These are phyloP conservation scores for Coniochaeta hoffmannii DNA, from an alignment of 2,329 filamentous ascomycete genomes.

Conservation along the genomic window DNA sequence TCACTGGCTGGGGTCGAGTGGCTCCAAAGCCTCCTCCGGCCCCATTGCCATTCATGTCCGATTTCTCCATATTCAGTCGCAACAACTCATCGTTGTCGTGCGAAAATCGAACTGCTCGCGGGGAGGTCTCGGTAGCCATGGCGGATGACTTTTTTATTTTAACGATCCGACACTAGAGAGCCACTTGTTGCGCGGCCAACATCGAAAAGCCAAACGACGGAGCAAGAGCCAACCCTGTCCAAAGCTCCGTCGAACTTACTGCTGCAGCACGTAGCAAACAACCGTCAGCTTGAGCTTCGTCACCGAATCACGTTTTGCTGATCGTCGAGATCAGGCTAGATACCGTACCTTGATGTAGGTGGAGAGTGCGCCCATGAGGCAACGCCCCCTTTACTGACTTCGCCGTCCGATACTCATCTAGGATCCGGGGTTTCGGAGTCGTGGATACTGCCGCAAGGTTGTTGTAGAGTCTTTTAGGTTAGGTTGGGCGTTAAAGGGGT, in stretches of 20 bases:
- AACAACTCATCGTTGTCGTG: conserved; percentile 37
- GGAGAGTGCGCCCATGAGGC: background rate
- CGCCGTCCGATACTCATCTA: background rate
- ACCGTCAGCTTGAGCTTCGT: too few species aligned
- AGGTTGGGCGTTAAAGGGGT: background rate
- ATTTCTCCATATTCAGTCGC: conserved; percentile 32
- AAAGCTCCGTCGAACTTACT: background rate
- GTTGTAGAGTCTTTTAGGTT: background rate
- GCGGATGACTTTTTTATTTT: background rate
- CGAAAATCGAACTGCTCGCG: conserved; percentile 50
- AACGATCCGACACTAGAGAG: background rate
- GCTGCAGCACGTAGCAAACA: too few species aligned
- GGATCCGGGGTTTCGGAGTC: background rate
- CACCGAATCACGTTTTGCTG: too few species aligned
- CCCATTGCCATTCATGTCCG: conserved; percentile 25
- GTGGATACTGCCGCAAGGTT: background rate
- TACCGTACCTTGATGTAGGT: background rate
- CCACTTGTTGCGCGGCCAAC: background rate
- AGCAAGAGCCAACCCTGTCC: background rate
- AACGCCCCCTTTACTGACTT: background rate
- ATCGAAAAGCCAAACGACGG: background rate
- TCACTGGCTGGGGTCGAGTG: conserved; percentile 20
- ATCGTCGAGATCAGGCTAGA: too few species aligned
- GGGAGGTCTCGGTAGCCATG: conserved; percentile 40
- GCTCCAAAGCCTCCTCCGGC: background rate